Conservation (phyloP, 1,284 basidiomycete genomes). For the Anthracocystis panici-leucophaei region DNA sequence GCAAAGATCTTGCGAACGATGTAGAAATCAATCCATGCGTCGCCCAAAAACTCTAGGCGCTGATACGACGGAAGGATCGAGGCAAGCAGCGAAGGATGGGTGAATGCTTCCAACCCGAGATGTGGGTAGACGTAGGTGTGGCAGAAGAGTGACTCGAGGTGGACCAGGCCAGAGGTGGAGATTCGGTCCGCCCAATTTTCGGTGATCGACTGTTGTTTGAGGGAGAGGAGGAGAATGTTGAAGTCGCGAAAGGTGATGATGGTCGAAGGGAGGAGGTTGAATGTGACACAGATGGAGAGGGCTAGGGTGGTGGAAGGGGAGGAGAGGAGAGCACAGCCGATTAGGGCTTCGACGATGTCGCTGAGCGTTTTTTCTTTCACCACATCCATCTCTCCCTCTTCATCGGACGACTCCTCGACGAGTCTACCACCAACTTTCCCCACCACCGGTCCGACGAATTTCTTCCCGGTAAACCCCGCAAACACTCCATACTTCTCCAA, state of each 20-base stretch:
- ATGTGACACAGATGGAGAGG: conserved; percentile 12
- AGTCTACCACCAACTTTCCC: conserved; percentile 4
- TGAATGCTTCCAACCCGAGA: conserved; percentile 56
- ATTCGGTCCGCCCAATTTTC: conserved; percentile 33
- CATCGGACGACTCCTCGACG: not conserved
- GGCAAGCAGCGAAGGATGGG: conserved; percentile 46
- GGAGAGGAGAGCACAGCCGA: conserved; percentile 37
- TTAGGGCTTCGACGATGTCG: conserved; percentile 52
- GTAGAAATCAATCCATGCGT: conserved; percentile 54
- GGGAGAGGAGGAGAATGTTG: conserved; percentile 13
- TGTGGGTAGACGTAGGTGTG: conserved; percentile 54
- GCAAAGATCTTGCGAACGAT: conserved; percentile 28
- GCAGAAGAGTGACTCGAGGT: conserved; percentile 33
- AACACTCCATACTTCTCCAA: conserved; percentile 31
- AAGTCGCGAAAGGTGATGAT: conserved; percentile 19
- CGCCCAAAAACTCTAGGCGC: conserved; percentile 61
- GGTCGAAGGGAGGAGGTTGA: conserved; percentile 27
- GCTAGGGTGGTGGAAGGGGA: not conserved
- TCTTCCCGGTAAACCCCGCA: not conserved
- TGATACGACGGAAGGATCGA: conserved; percentile 51
- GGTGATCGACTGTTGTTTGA: conserved; percentile 23
- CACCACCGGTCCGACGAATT: conserved; percentile 12
- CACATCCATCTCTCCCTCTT: conserved; percentile 5
- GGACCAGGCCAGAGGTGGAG: conserved; percentile 7
- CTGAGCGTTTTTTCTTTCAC: conserved; percentile 40